Percentiles rank a stretch among this genome's conserved stretches.
These are phyloP conservation scores for Farysia itapuensis DNA, from an alignment of 1,284 basidiomycete species.

Conservation along the genomic window DNA sequence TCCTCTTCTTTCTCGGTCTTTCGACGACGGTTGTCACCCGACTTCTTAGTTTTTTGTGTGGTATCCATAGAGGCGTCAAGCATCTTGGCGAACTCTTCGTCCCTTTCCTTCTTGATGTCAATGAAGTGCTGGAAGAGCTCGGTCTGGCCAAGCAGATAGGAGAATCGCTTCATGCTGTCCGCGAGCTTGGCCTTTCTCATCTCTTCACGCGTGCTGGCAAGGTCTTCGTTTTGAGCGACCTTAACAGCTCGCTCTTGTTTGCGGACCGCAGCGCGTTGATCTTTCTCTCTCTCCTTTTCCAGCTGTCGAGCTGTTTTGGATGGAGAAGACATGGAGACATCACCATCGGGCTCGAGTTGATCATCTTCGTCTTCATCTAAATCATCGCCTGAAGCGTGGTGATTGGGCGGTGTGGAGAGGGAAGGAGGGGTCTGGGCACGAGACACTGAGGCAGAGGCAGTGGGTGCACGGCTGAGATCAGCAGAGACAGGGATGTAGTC, in stretches of 20 bases:
- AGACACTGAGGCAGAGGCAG: conserved; percentile 36
- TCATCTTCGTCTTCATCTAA: background rate
- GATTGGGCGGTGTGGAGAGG: too few relatives aligned
- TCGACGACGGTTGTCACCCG: conserved; percentile 67
- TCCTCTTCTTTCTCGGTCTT: conserved; percentile 87
- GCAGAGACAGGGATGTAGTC: conserved; percentile 44
- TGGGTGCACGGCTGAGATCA: conserved; percentile 41
- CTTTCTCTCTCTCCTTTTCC: conserved; percentile 47
- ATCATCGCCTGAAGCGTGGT: too few relatives aligned
- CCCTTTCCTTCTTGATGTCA: conserved; percentile 68
- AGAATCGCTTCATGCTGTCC: conserved; percentile 57
- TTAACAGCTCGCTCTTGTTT: conserved; percentile 31
- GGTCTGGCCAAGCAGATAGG: conserved; percentile 57
- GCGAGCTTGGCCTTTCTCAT: conserved; percentile 53
- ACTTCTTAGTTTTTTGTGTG: conserved; percentile 23
- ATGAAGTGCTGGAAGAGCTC: conserved; percentile 60
- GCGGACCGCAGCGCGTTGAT: conserved; percentile 34
- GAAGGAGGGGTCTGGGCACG: conserved; percentile 23
- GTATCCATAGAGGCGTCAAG: conserved; percentile 66
- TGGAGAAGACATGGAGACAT: conserved; percentile 22
- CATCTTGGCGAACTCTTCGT: conserved; percentile 89
- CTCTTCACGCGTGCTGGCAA: conserved; percentile 44
- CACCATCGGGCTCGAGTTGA: conserved; percentile 4
- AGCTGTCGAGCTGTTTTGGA: conserved; percentile 45
- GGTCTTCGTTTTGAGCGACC: conserved; percentile 45